Evolutionary conservation across 768 basidiomycete species (phyloP), one percentile per base, ranked within the genome.

Genomic region (Boletus sp.): DNA sequence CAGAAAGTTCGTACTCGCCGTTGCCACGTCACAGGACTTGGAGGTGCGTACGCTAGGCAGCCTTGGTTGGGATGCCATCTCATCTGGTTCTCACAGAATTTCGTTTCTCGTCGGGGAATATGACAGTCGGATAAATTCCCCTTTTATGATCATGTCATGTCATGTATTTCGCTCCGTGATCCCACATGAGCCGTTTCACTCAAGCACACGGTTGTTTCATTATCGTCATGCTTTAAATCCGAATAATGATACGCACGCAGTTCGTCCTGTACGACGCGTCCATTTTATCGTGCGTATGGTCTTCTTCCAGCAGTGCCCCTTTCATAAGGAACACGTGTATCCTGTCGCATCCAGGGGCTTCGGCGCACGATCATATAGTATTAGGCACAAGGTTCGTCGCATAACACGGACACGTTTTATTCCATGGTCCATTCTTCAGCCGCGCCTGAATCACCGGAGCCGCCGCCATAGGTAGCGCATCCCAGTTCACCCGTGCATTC

Each of bases 1-100:
- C 50, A 83, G 90, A 55, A 92, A 92, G 67, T 94, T 94, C 56
- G 90, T 94, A 4, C 80, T 93, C 15, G 92, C 79, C 1, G 84
- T 94, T 0, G 91, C 88, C 1, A 94, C 92, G 18, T 67, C 76
- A 17, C 85, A 92, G 30, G 92, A 94, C 67, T 74, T 94, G 18
- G 83, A 90, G 67, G 71, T 66, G 5, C 30, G 60, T 47, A 4
- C 15, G 11, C 24, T 24, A 9, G 4, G 2, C 18, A 37, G 12
- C 28, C 4, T 28, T 29, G 18, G 1, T 36, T 5, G 39, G 15
- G 20, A 48, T 7, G 5, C 7, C 28, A 37, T 39, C 52, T 64
- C 9, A 61, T 37, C 20, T 14, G 29, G 29, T 35, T 41, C 29
- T 44, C n/a, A 35, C 35, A 71, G 69, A 70, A 61, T 39, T 71